These are phyloP conservation scores for Neohortaea acidophila DNA, from an alignment of 495 filamentous ascomycete genomes.

Conservation along the genomic window DNA sequence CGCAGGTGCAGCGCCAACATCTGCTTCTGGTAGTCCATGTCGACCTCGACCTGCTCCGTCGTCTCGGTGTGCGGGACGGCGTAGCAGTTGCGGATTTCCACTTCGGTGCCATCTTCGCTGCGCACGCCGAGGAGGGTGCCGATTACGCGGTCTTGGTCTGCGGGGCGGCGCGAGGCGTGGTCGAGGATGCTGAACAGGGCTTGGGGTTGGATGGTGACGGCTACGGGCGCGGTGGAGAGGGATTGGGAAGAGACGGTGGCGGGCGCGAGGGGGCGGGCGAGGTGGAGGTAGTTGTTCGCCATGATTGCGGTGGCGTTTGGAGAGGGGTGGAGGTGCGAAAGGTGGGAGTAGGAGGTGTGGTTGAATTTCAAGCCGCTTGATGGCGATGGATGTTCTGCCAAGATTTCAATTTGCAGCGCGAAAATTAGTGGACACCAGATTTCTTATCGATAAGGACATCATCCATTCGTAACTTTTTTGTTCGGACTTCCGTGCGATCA, in stretches of 20 bases:
- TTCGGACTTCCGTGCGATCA: too few species aligned
- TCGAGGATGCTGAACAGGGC: constrained; percentile 95
- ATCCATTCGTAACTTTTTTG: too few species aligned
- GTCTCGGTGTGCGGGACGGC: constrained; percentile 97
- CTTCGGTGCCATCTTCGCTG: constrained; percentile 89
- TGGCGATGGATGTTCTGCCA: too few species aligned
- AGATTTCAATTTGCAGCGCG: too few species aligned
- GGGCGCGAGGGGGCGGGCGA: constrained; percentile 79
- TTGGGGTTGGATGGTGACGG: constrained; percentile 88
- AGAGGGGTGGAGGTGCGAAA: constrained; percentile 18
- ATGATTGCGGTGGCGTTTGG: constrained; percentile 39
- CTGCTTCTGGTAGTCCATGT: constrained; percentile 99
- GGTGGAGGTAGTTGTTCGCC: constrained; percentile 85
- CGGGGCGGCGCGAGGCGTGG: constrained; percentile 79
- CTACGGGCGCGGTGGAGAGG: constrained; percentile 72
- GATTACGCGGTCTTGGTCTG: constrained; percentile 85
- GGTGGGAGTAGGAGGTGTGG: constrained; percentile 17
- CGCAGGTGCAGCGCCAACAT: constrained; percentile 90
- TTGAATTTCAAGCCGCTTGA: neutral
- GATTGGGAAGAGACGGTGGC: constrained; percentile 58
- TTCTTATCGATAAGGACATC: too few species aligned
- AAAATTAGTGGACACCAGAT: too few species aligned
- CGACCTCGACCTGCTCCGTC: constrained; percentile 95
- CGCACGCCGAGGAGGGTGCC: constrained; percentile 84
- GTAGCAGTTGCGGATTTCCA: constrained; percentile 87